Evolutionary conservation across 176 grass and related monocot genomes (phyloP).

Genomic region (Miscanthus lutarioriparius): DNA sequence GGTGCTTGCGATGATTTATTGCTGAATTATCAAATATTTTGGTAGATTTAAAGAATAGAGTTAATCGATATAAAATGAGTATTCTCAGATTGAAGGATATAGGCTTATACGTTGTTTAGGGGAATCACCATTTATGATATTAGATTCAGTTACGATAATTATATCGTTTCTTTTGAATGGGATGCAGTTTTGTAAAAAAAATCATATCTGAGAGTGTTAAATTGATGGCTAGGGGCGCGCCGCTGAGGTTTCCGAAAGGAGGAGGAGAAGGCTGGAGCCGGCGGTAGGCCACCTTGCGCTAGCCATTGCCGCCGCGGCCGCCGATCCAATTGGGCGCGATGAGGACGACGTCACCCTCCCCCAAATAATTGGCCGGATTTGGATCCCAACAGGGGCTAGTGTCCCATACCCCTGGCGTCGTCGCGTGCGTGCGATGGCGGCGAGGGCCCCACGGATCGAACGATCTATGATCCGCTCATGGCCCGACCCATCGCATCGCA

Average conservation of each 20-base stretch:
- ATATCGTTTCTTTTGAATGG: too few species aligned
- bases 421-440: neutral
- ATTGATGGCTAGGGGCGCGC: too few species aligned
- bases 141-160: too few species aligned
- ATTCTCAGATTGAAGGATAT: too few species aligned
- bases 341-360: constrained; percentile 16
- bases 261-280: constrained; percentile 17
- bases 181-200: too few species aligned
- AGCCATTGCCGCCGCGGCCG: neutral
- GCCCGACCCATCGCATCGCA: neutral
- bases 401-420: neutral
- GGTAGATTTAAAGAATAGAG: too few species aligned
- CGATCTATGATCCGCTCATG: neutral
- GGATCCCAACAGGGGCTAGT: neutral
- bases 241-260: constrained; percentile 32
- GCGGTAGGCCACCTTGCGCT: neutral
- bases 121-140: too few species aligned
- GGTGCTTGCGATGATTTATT: too few species aligned
- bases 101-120: too few species aligned
- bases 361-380: constrained; percentile 36
- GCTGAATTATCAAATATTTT: too few species aligned
- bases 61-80: too few species aligned
- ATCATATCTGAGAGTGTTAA: too few species aligned
- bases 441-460: neutral
- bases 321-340: constrained; percentile 9